Evolutionary conservation across 179 eudicot species (phyloP), one percentile per base, ranked within the genome.

Genomic region (Spergularia azorica): DNA sequence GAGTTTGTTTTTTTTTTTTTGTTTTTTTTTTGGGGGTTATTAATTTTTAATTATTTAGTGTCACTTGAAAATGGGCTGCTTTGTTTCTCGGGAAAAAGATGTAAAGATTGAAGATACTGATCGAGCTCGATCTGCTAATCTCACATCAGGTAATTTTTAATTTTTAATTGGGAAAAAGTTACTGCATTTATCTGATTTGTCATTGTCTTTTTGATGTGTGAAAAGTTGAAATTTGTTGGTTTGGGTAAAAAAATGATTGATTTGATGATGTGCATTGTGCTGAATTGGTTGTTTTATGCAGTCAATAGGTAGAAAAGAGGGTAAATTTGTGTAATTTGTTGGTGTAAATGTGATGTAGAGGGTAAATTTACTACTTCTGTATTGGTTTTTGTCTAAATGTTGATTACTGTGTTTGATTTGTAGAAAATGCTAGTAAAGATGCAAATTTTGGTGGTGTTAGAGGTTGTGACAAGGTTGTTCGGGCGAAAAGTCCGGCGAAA

Each of bases 111-210:
- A 84, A 61, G 89, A 86, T 43, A 73, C 89, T 74, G 85, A 84
- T 79, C 80, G 82, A 3, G 87, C 89, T 81, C 83, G 78, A 79
- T 84, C 89, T 77, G 87, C 78, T 79, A 83, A 86, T 74, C 82
- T 72, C 10, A 55, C 82, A 77, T 70, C 84, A 84, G 89, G 87
- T 86, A 61, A 26, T 26, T 26, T 73, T 71, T 57, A 13, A 74
- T 56, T 70, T 26, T n/a, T 41, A 13, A 26, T 77, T 48, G 16
- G n/a, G 46, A 16, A 8, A 57, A 55, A 39, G 64, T 67, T 73
- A 56, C 9, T 39, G 41, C 12, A 73, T 72, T 64, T 71, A 32
- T 48, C 12, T 67, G 51, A 16, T 26, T 32, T 46, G 46, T 9
- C 43, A 36, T 20, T 70, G 18, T 48, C 2, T 3, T 10, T 56